Percentiles rank a stretch among this genome's conserved stretches.
Conservation (phyloP, 129 eudicot species). For the Flaveria trinervia region DNA sequence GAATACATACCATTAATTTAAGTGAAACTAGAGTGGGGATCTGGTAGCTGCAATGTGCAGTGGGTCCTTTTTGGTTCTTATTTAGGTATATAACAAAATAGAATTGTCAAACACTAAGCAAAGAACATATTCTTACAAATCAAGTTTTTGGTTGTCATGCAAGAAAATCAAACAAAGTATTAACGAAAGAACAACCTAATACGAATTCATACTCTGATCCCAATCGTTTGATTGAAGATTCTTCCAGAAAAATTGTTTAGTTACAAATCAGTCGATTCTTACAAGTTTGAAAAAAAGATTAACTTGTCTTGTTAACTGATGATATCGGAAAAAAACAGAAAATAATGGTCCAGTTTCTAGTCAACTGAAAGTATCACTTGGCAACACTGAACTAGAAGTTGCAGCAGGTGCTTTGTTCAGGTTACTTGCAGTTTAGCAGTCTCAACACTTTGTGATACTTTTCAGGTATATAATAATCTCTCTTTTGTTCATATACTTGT, state of each 20-base stretch:
- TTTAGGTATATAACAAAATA: no score
- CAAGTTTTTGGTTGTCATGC: constrained; percentile 52
- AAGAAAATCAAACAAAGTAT: constrained; percentile 54
- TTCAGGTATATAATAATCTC: not conserved
- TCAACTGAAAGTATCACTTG: constrained; percentile 67
- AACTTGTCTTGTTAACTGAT: not conserved
- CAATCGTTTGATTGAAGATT: not conserved
- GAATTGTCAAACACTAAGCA: no score
- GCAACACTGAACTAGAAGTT: constrained; percentile 78
- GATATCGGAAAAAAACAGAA: constrained; percentile 26
- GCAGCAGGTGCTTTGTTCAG: constrained; percentile 33
- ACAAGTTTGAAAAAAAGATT: no score
- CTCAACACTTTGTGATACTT: constrained; percentile 34
- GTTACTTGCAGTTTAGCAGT: no score
- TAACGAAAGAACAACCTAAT: constrained; percentile 20
- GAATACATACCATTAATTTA: no score
- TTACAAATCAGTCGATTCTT: no score
- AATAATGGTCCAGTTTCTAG: constrained; percentile 10
- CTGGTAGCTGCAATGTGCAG: no score
- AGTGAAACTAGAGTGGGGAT: no score
- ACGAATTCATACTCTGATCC: constrained; percentile 31
- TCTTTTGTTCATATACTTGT: not conserved
- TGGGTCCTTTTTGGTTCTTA: no score
- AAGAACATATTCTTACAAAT: not conserved
- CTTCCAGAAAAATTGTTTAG: no score